Conservation (phyloP, 306 rosid species). For the Lithocarpus polystachyus region DNA sequence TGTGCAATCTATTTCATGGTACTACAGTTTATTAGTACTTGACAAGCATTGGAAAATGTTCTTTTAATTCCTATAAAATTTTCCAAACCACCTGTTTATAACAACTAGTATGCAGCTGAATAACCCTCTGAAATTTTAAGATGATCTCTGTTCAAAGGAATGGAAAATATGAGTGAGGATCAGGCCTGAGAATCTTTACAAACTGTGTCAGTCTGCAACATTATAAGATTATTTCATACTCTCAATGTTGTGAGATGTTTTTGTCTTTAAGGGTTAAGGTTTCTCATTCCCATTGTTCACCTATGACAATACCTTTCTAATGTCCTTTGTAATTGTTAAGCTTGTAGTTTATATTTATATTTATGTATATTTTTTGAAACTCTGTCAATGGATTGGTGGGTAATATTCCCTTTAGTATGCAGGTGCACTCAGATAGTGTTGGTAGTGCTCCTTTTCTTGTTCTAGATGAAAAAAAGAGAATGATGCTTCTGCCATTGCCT, state of each 20-base stretch:
- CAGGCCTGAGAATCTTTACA: neutral
- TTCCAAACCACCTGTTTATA: neutral
- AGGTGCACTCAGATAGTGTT: slow-evolving; percentile 44
- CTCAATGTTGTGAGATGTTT: neutral
- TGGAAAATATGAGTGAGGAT: neutral
- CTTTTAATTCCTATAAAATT: neutral
- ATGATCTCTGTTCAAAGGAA: neutral
- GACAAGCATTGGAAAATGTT: neutral
- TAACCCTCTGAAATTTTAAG: slow-evolving; percentile 7
- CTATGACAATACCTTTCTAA: neutral
- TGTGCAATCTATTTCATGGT: neutral
- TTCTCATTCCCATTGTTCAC: neutral
- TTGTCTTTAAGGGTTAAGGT: neutral
- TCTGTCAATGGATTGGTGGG: slow-evolving; percentile 6
- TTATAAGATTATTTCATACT: neutral
- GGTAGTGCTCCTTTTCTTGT: slow-evolving; percentile 62
- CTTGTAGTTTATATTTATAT: neutral
- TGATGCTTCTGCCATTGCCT: slow-evolving; percentile 51
- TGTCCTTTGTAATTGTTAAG: neutral
- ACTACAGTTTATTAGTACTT: neutral
- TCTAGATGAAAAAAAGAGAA: slow-evolving; percentile 45
- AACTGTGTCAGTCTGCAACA: neutral
- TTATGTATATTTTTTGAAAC: slow-evolving; percentile 6
- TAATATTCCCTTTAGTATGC: slow-evolving; percentile 26
- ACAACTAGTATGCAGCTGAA: slow-evolving; percentile 6